Percentiles rank a stretch among this genome's conserved stretches.
Conservation (phyloP, 106 monocot species). For the Allium sativum region DNA sequence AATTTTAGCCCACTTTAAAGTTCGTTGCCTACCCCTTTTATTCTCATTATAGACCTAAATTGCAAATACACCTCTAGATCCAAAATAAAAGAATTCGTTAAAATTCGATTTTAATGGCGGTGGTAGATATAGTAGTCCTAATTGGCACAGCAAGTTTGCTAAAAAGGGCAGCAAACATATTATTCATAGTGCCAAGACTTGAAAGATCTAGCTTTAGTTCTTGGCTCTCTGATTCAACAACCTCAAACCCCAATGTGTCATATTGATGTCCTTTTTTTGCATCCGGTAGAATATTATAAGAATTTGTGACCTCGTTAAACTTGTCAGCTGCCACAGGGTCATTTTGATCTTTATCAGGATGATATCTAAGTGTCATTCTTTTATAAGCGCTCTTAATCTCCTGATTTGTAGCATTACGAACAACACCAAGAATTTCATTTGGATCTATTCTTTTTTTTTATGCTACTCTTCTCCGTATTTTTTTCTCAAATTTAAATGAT, state of each 20-base stretch:
- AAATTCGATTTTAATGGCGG: too few relatives aligned
- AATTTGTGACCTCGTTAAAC: conserved; percentile 90
- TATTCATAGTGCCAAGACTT: conserved; percentile 19
- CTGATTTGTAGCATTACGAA: conserved; percentile 63
- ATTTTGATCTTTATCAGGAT: conserved; percentile 98
- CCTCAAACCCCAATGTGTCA: conserved; percentile 89
- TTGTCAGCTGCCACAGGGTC: conserved; percentile 81
- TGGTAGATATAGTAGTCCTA: conserved; percentile 91
- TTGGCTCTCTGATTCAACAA: conserved; percentile 47
- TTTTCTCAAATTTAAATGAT: too few relatives aligned
- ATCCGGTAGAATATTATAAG: conserved; percentile 89
- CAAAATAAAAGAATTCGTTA: too few relatives aligned
- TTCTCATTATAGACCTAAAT: too few relatives aligned
- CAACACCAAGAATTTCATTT: conserved; percentile 77
- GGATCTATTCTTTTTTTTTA: conserved; percentile 61
- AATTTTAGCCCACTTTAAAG: too few relatives aligned
- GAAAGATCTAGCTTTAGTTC: conserved; percentile 96
- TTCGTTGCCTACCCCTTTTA: too few relatives aligned
- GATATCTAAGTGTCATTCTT: conserved; percentile 90
- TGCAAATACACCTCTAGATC: too few relatives aligned
- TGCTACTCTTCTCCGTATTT: conserved; percentile 6
- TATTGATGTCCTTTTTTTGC: conserved; percentile 83
- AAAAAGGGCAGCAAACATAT: conserved; percentile 96
- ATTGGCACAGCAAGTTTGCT: conserved; percentile 97
- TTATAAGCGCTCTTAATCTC: conserved; percentile 90